A percentile compares a stretch with the other conserved stretches of the same genome.
phyloP scores from a whole-genome alignment of 2,329 filamentous ascomycete genomes.

The Macroventuria anomochaeta region DNA sequence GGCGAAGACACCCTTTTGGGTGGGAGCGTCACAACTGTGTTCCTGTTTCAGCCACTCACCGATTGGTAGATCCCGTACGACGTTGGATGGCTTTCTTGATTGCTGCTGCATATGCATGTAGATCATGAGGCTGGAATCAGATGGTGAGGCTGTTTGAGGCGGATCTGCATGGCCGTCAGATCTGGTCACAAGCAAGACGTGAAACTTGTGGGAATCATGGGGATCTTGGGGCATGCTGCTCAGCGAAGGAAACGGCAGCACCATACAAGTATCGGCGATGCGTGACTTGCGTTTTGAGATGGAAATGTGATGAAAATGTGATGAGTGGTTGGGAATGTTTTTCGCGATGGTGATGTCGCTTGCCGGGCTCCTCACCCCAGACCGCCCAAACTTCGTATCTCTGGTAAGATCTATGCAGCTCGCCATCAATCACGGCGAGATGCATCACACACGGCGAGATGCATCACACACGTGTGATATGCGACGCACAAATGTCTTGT shows the following conservation, averaged over 20 bases:
- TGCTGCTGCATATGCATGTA: conserved; percentile 10
- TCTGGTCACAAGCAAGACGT: conserved; percentile 4
- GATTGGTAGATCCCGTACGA: conserved; percentile 16
- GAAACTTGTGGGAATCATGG: conserved; percentile 3
- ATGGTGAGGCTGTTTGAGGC: conserved; percentile 4
- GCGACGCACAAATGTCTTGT: neutral
- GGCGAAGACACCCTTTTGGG: neutral
- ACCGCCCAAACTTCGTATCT: neutral
- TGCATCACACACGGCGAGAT: neutral
- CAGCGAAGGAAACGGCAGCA: neutral
- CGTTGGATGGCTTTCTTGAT: conserved; percentile 3
- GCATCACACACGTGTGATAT: conserved; percentile 3
- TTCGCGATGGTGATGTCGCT: neutral
- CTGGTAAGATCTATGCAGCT: neutral
- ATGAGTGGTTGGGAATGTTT: neutral
- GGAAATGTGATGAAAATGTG: neutral
- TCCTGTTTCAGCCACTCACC: conserved; percentile 22
- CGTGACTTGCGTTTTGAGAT: conserved; percentile 2
- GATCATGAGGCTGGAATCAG: conserved; percentile 10
- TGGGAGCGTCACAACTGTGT: conserved; percentile 21
- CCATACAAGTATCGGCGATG: neutral
- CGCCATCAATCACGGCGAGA: neutral
- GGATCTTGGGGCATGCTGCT: neutral
- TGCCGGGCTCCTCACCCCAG: neutral
- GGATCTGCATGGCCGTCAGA: conserved; percentile 2